Percentiles rank a stretch among this genome's conserved stretches.
Conservation (phyloP, 495 filamentous ascomycete genomes). For the Haplographium delicatum region DNA sequence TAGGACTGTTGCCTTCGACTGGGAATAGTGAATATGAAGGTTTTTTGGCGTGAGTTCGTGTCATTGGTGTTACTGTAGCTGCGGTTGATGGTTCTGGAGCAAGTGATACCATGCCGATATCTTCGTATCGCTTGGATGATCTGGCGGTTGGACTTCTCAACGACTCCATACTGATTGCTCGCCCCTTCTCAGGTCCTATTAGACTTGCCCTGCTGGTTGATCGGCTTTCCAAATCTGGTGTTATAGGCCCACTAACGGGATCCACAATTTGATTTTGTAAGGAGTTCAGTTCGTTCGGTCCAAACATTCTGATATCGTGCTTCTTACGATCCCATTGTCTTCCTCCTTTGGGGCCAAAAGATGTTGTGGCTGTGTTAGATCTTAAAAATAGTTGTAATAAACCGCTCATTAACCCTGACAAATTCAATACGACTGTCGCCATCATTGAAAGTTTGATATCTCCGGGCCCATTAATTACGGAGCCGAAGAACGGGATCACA, state of each 20-base stretch:
- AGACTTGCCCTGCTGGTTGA: slow-evolving; percentile 15
- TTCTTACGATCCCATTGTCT: slow-evolving; percentile 16
- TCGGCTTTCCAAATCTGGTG: neutral
- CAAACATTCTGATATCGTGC: slow-evolving; percentile 27
- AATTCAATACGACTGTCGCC: slow-evolving; percentile 33
- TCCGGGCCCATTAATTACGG: slow-evolving; percentile 6
- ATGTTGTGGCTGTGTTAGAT: slow-evolving; percentile 29
- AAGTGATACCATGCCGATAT: neutral
- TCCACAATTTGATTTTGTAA: slow-evolving; percentile 22
- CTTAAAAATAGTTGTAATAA: slow-evolving; percentile 33
- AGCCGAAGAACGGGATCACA: slow-evolving; percentile 30
- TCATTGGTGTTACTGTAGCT: neutral
- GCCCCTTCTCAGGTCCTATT: slow-evolving; percentile 16
- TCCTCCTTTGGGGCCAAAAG: slow-evolving; percentile 25
- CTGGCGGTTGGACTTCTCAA: neutral
- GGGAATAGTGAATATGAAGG: slow-evolving; percentile 25
- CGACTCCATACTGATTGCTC: slow-evolving; percentile 23
- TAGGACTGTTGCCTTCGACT: slow-evolving; percentile 1
- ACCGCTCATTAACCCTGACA: slow-evolving; percentile 30
- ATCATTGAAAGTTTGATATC: slow-evolving; percentile 28
- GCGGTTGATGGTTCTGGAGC: slow-evolving; percentile 5
- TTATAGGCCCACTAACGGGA: slow-evolving; percentile 16
- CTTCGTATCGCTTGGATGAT: neutral
- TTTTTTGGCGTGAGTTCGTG: slow-evolving; percentile 9
- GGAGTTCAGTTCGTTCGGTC: slow-evolving; percentile 27